Conservation (phyloP, 345 rosid genomes). For the Cochlearia excelsa region DNA sequence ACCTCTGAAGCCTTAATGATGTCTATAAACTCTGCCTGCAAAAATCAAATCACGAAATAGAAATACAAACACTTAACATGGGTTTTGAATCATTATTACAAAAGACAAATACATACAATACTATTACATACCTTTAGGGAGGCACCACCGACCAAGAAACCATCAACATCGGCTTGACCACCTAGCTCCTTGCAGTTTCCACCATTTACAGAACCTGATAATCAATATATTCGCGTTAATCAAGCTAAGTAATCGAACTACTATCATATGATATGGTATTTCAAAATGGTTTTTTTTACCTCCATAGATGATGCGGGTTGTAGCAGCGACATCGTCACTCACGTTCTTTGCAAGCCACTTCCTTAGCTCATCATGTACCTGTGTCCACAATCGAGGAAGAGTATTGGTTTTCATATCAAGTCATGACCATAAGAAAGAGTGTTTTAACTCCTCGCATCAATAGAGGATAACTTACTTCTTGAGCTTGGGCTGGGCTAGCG, state of each 20-base stretch:
- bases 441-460: neutral
- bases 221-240: no score
- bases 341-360: constrained; percentile 74
- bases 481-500: constrained; percentile 87
- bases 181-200: constrained; percentile 84
- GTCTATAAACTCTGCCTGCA: constrained; percentile 40
- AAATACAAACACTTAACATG: neutral
- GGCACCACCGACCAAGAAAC: constrained; percentile 92
- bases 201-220: constrained; percentile 73
- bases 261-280: neutral
- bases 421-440: neutral
- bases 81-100: no score
- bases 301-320: constrained; percentile 85
- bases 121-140: constrained; percentile 56
- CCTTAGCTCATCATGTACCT: constrained; percentile 85
- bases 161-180: constrained; percentile 71
- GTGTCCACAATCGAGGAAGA: constrained; percentile 4
- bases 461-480: constrained; percentile 59
- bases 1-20: constrained; percentile 40
- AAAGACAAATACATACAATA: neutral
- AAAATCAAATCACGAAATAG: neutral
- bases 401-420: neutral
- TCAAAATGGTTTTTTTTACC: constrained; percentile 41
- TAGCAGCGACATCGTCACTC: constrained; percentile 64
- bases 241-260: no score